Percentiles rank a stretch among this genome's conserved stretches.
Conservation (phyloP, 257 asterid species). For the Anisodus tanguticus region DNA sequence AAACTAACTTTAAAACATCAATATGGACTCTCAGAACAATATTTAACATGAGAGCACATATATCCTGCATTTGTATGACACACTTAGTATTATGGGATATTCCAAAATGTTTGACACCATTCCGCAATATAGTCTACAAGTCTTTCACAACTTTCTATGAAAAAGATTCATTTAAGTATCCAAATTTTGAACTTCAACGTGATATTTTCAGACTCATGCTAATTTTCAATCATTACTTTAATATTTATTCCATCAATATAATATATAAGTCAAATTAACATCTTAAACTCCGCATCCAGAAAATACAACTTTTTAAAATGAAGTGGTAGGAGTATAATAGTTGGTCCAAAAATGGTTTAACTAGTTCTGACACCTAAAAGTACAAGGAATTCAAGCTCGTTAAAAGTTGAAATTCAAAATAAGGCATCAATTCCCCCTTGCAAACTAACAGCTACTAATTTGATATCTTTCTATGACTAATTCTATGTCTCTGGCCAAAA, state of each 20-base stretch:
- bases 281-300: not conserved
- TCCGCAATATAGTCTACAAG: not conserved
- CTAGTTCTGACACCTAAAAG: not conserved
- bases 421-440: constrained; percentile 19
- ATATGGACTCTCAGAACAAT: not conserved
- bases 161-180: not conserved
- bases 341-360: not conserved
- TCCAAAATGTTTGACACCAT: constrained; percentile 16
- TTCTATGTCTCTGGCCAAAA: not conserved
- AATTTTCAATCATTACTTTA: not conserved
- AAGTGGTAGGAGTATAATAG: not conserved
- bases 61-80: not conserved
- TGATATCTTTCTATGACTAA: not conserved
- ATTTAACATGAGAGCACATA: constrained; percentile 18
- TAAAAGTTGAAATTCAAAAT: not conserved
- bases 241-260: constrained; percentile 22
- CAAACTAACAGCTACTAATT: constrained; percentile 2
- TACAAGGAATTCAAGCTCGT: not conserved
- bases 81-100: not conserved
- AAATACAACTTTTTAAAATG: not conserved
- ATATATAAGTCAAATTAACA: not conserved
- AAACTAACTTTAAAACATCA: constrained; percentile 1
- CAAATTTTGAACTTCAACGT: constrained; percentile 9
- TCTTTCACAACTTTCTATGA: not conserved
- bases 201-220: not conserved